These are phyloP conservation scores for Solanum corneliomulleri DNA, from an alignment of 257 asterid genomes.

Conservation along the genomic window DNA sequence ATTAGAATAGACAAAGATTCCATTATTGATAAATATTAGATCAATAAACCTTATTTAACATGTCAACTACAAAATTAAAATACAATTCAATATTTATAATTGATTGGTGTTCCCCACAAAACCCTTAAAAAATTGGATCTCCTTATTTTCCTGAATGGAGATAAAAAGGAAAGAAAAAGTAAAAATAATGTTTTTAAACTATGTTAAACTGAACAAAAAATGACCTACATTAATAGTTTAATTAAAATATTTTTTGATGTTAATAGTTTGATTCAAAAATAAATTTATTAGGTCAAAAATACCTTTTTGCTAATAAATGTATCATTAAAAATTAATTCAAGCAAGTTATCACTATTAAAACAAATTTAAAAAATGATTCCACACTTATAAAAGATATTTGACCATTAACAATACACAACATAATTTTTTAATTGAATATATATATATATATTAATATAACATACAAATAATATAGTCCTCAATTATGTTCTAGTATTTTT, in stretches of 20 bases:
- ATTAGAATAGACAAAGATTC: not conserved
- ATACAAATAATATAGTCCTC: too few relatives aligned
- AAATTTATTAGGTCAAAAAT: too few relatives aligned
- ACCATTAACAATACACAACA: not conserved
- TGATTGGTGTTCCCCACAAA: not conserved
- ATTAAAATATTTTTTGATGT: too few relatives aligned
- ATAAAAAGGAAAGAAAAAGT: not conserved
- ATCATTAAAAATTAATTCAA: too few relatives aligned
- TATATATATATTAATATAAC: too few relatives aligned
- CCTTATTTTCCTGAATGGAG: not conserved
- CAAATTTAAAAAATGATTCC: not conserved
- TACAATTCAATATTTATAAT: not conserved
- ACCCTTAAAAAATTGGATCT: not conserved
- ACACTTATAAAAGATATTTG: not conserved
- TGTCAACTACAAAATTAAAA: not conserved
- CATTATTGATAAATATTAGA: not conserved
- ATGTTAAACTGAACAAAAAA: too few relatives aligned
- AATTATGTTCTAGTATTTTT: too few relatives aligned
- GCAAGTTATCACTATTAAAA: not conserved
- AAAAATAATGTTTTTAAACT: too few relatives aligned
- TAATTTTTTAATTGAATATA: too few relatives aligned
- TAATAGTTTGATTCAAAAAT: too few relatives aligned
- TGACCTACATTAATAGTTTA: not conserved
- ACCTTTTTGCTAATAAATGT: too few relatives aligned
- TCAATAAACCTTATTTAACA: not conserved